Base-by-base conservation (phyloP, 345 rosid genomes). In the Citrus glauca region DNA sequence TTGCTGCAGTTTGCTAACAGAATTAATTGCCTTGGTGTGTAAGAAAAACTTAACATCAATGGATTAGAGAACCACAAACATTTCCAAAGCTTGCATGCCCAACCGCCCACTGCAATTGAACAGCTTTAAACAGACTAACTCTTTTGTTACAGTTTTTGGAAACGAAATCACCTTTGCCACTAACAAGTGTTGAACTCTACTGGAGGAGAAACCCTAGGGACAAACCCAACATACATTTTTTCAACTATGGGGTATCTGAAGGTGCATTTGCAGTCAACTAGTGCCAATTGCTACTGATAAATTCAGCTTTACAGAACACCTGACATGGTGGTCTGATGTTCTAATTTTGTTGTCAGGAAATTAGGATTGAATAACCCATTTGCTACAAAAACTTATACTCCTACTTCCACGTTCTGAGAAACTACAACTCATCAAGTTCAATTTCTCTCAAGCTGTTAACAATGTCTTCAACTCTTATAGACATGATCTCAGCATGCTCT, bases 401-500 rank as follows among this genome's bases (percentile, higher is more conserved):
- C 2, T 1, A 2, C 7, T 27, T 55, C 74, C 40, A 22, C 32
- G 42, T 10, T 20, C 25, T 80, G 38, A 60, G 53, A 32, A 13
- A 66, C 68, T 82, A 81, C 8, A 69, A 24, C 80, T 59, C 63
- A 30, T 72, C 69, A 57, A 84, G 79, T 70, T 86, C 83, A 71
- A 84, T 73, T 64, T 69, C 81, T 81, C 81, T 86, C 86, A 84
- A 78, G 61, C 66, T 81, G 78, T 77, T 77, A 32, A 82, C 76
- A 42, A 82, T 81, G 75, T 84, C 82, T 74, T 82, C 83, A 30
- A 82, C 84, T 78, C 87, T 81, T 71, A 73, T 11, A 10, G 87
- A 84, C 82, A 84, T 71, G 70, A 80, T 77, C 4, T 84, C 83
- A 8, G 76, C 75, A 66, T 84, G 84, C 66, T 84, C 89, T 77